These are phyloP conservation scores for Malassezia dermatis DNA, from an alignment of 1,284 basidiomycete genomes.

Conservation along the genomic window DNA sequence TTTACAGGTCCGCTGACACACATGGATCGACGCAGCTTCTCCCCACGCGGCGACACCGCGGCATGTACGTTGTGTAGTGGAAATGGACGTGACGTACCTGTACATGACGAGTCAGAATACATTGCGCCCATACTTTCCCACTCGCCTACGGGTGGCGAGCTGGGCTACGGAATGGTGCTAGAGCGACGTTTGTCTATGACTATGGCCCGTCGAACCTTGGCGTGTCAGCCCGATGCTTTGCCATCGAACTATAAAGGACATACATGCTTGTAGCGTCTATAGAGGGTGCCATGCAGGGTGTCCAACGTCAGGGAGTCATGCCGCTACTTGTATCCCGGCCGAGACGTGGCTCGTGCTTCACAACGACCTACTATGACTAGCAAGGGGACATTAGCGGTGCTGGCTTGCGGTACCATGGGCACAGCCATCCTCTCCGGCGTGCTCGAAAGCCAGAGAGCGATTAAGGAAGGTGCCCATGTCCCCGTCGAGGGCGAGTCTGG, in stretches of 20 bases:
- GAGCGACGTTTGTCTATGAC: neutral
- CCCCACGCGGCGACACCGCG: too few species aligned
- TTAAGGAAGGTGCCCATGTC: conserved; percentile 1
- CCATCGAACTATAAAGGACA: neutral
- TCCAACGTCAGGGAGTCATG: neutral
- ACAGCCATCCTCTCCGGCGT: conserved; percentile 87
- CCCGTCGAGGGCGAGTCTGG: conserved; percentile 5
- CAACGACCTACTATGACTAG: neutral
- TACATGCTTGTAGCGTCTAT: neutral
- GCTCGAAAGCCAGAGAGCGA: conserved; percentile 49
- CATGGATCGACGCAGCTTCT: neutral
- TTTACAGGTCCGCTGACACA: neutral
- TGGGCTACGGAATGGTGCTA: conserved; percentile 17
- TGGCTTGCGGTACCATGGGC: conserved; percentile 89
- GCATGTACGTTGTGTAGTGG: neutral
- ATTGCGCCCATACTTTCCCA: conserved; percentile 13
- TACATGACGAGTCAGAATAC: neutral
- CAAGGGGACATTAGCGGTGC: conserved; percentile 30
- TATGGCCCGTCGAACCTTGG: neutral
- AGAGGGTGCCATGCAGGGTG: neutral
- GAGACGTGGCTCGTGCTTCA: neutral
- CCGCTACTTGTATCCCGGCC: neutral
- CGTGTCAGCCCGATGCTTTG: neutral
- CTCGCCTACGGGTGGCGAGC: conserved; percentile 2
- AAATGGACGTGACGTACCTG: neutral